These are phyloP conservation scores for Boletus sp. DNA, from an alignment of 768 basidiomycete genomes.

Conservation along the genomic window DNA sequence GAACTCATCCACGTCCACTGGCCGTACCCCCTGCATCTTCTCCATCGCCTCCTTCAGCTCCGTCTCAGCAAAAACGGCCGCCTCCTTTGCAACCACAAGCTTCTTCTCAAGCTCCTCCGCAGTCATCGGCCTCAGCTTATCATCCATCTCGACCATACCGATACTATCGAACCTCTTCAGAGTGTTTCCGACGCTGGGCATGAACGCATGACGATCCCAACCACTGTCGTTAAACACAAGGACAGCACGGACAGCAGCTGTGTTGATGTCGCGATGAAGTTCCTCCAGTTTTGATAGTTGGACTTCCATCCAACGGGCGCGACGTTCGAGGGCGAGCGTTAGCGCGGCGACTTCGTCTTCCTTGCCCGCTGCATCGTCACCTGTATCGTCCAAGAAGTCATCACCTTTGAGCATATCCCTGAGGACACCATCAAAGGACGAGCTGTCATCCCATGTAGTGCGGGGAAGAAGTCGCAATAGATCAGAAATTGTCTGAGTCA, in stretches of 20 bases:
- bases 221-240: constrained; percentile 82
- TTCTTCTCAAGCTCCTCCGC: constrained; percentile 75
- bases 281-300: constrained; percentile 87
- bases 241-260: constrained; percentile 78
- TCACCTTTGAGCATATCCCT: constrained; percentile 88
- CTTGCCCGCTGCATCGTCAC: constrained; percentile 58
- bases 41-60: constrained; percentile 76
- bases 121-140: constrained; percentile 48
- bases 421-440: constrained; percentile 81
- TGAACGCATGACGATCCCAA: constrained; percentile 68
- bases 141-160: constrained; percentile 49
- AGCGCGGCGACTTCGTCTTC: constrained; percentile 85
- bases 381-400: constrained; percentile 76
- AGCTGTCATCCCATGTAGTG: constrained; percentile 88
- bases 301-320: constrained; percentile 93
- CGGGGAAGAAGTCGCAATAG: constrained; percentile 80
- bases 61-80: constrained; percentile 66
- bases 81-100: constrained; percentile 65
- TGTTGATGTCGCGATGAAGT: constrained; percentile 86
- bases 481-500: constrained; percentile 89
- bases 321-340: constrained; percentile 78
- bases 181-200: constrained; percentile 70
- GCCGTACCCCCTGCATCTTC: constrained; percentile 53
- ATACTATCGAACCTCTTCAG: constrained; percentile 66
- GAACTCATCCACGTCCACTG: constrained; percentile 39